Evolutionary conservation across 441 rosid genomes (phyloP).

Genomic region (Populus hybrid): DNA sequence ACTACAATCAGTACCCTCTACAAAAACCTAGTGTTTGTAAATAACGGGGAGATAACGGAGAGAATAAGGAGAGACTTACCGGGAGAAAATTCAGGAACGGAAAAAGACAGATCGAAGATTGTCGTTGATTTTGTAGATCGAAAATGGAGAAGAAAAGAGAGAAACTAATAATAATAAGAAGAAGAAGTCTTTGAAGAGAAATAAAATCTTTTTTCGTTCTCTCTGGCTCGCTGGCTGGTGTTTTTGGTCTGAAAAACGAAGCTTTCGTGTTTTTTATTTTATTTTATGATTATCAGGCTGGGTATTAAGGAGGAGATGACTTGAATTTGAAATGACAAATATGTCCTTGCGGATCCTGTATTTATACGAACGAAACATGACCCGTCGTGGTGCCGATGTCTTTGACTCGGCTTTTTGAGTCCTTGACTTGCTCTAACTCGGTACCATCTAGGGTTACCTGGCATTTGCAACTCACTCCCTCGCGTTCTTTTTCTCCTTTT

Average conservation of each 20-base stretch:
- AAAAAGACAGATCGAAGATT: conserved; percentile 42
- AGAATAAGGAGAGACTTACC: conserved; percentile 31
- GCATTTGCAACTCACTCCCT: background rate
- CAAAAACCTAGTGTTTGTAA: conserved; percentile 44
- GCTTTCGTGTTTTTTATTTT: background rate
- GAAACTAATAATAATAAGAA: background rate
- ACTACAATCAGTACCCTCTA: conserved; percentile 2
- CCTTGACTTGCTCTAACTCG: background rate
- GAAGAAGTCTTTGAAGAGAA: conserved; percentile 1
- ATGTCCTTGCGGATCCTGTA: background rate
- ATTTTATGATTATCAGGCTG: background rate
- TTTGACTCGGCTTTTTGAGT: background rate
- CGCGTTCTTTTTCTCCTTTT: background rate
- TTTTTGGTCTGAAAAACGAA: conserved; percentile 15
- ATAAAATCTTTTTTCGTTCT: conserved; percentile 17
- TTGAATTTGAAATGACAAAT: background rate
- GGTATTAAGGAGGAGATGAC: background rate
- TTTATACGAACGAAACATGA: too few relatives aligned
- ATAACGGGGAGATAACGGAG: background rate
- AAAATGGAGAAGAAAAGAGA: background rate
- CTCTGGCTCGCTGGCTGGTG: conserved; percentile 2
- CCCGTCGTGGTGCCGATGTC: background rate
- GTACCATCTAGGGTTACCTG: background rate
- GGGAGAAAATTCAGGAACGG: conserved; percentile 12
- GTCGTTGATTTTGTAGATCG: conserved; percentile 7